Evolutionary conservation across 2,329 filamentous ascomycete genomes (phyloP), one percentile per base, ranked within the genome.

Genomic region (Penicillium sp.): DNA sequence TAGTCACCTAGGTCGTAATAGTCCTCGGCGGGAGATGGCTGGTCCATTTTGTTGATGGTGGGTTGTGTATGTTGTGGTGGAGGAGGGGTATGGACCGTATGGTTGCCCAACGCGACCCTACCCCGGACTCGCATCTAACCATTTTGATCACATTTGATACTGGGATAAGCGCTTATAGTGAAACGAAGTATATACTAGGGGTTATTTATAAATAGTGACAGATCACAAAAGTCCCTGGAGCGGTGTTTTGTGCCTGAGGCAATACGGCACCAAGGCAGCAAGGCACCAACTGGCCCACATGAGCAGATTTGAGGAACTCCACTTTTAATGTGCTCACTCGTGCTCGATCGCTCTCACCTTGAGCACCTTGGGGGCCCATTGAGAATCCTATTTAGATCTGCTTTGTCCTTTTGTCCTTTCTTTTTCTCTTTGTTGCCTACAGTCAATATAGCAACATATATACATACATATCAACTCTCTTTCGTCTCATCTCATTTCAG

Each of bases 1-100:
- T 67, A 73, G 2, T 54, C 58, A 6, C 73, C 74, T 4, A 76
- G 66, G 52, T 75, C 47, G 41, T 70, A 75, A 57, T 76, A 75
- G 15, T 68, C 66, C 29, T 35, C 31, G 27, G 36, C n/a, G n/a
- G 19, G 10, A 25, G 39, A 35, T 35, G 19, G 38, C 29, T 53
- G 39, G 15, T 48, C 29, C 55, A 57, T 57, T 42, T 45, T 53
- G 31, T 17, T 56, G 53, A 29, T 49, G 44, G 27, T 48, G 33
- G 19, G 52, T 52, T 52, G 50, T 27, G 10, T 31, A 33, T 43
- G 41, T 53, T 38, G 54, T 39, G 48, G 35, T 12, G 35, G 42
- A 45, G 49, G 49, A 41, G 52, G 52, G 52, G 50, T 44, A 36
- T n/a, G n/a, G n/a, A n/a, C n/a, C n/a, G n/a, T n/a, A n/a, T 44